phyloP scores from a whole-genome alignment of 2,329 filamentous ascomycete species.

The Trichoderma sp. region DNA sequence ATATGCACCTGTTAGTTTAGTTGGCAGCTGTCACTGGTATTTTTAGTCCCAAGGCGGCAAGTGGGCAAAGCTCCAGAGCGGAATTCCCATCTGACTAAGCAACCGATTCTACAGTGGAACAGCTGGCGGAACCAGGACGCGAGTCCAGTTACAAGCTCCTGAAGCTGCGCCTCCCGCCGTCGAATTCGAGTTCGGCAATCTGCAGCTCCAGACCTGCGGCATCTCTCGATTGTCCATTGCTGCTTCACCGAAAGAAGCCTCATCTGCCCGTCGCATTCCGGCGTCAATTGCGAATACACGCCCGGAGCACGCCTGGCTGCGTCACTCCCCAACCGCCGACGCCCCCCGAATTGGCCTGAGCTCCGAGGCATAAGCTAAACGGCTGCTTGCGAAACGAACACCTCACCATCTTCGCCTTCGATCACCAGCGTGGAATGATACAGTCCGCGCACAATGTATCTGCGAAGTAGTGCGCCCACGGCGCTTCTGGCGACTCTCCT shows the following conservation, averaged over 20 bases:
- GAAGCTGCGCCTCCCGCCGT: constrained; percentile 2
- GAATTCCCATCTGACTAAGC: constrained; percentile 4
- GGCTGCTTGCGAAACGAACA: background rate
- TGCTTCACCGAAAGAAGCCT: background rate
- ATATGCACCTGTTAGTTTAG: background rate
- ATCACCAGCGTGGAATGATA: constrained; percentile 28
- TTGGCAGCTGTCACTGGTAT: background rate
- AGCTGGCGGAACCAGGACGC: constrained; percentile 5
- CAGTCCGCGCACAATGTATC: constrained; percentile 40
- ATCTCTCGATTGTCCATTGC: background rate
- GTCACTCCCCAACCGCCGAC: background rate
- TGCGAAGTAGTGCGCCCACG: constrained; percentile 45
- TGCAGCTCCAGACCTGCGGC: background rate
- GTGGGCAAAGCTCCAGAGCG: background rate
- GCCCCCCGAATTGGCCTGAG: background rate
- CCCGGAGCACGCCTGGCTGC: constrained; percentile 18
- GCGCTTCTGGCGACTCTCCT: constrained; percentile 51
- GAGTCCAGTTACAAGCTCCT: background rate
- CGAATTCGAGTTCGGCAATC: background rate
- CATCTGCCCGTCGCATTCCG: too few relatives aligned
- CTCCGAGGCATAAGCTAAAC: background rate
- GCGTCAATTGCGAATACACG: background rate
- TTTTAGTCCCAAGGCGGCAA: background rate
- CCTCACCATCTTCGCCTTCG: constrained; percentile 3
- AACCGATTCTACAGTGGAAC: background rate